These are phyloP conservation scores for Paramarasmius palmivorus DNA, from an alignment of 1,284 basidiomycete species.

Conservation along the genomic window DNA sequence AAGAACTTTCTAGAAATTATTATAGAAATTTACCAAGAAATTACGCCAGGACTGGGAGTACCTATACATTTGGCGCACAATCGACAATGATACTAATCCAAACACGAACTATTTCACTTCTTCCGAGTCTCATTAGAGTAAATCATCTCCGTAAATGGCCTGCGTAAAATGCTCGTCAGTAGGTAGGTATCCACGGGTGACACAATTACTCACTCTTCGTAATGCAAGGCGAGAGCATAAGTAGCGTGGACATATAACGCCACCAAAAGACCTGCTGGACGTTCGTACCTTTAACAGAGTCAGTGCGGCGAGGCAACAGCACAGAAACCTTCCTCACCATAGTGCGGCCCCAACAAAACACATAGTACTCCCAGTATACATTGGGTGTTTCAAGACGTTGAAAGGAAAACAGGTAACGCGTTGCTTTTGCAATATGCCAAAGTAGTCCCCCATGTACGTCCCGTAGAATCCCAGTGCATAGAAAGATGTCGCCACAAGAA, in stretches of 20 bases:
- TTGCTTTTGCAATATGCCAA: slow-evolving; percentile 13
- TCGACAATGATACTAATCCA: too few relatives aligned
- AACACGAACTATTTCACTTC: too few relatives aligned
- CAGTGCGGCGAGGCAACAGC: background rate
- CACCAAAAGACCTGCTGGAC: background rate
- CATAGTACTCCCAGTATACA: slow-evolving; percentile 17
- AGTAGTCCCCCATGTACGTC: slow-evolving; percentile 17
- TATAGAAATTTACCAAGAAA: too few relatives aligned
- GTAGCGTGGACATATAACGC: background rate
- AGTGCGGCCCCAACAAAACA: slow-evolving; percentile 18
- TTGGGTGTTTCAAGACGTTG: slow-evolving; percentile 14
- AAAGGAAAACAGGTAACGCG: slow-evolving; percentile 12
- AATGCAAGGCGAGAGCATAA: background rate
- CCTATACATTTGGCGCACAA: too few relatives aligned
- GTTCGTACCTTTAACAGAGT: background rate
- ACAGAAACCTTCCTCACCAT: slow-evolving; percentile 4
- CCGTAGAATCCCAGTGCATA: slow-evolving; percentile 15
- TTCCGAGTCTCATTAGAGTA: too few relatives aligned
- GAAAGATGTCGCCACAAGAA: slow-evolving; percentile 13
- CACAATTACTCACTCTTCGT: slow-evolving; percentile 1
- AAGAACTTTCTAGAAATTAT: too few relatives aligned
- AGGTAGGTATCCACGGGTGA: background rate
- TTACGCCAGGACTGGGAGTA: too few relatives aligned
- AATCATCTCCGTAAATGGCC: slow-evolving; percentile 10
- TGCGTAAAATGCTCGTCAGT: background rate